Conservation (phyloP, 2,329 filamentous ascomycete species). For the Blastomyces parvus region DNA sequence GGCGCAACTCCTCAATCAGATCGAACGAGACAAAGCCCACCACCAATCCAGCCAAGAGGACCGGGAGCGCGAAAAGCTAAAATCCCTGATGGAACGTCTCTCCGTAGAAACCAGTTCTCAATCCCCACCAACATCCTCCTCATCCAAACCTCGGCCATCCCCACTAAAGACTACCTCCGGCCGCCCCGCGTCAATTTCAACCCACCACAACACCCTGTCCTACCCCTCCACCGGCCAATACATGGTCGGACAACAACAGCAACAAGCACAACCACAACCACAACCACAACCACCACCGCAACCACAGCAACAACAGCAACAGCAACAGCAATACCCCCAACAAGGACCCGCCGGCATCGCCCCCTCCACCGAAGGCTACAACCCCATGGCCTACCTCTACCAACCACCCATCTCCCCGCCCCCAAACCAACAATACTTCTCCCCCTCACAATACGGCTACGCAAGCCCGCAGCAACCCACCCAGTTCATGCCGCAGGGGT, state of each 20-base stretch:
- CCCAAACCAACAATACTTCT: slow-evolving; percentile 34
- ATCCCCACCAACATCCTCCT: slow-evolving; percentile 36
- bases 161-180: slow-evolving; percentile 26
- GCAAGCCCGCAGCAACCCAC: slow-evolving; percentile 30
- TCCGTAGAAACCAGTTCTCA: slow-evolving; percentile 59
- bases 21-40: slow-evolving; percentile 66
- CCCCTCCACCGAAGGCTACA: slow-evolving; percentile 37
- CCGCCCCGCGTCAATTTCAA: slow-evolving; percentile 31
- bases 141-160: slow-evolving; percentile 29
- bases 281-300: neutral
- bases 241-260: slow-evolving; percentile 17
- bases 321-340: slow-evolving; percentile 30
- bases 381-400: slow-evolving; percentile 44
- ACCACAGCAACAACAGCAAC: slow-evolving; percentile 12
- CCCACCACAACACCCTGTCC: slow-evolving; percentile 25
- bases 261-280: neutral
- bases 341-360: slow-evolving; percentile 30
- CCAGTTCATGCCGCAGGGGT: slow-evolving; percentile 50
- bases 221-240: slow-evolving; percentile 23
- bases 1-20: slow-evolving; percentile 76
- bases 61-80: slow-evolving; percentile 73
- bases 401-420: slow-evolving; percentile 33
- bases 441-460: slow-evolving; percentile 27
- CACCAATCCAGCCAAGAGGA: slow-evolving; percentile 56
- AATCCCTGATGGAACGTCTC: slow-evolving; percentile 90